Evolutionary conservation across 495 filamentous ascomycete species (phyloP).

Genomic region (Peziza echinospora): DNA sequence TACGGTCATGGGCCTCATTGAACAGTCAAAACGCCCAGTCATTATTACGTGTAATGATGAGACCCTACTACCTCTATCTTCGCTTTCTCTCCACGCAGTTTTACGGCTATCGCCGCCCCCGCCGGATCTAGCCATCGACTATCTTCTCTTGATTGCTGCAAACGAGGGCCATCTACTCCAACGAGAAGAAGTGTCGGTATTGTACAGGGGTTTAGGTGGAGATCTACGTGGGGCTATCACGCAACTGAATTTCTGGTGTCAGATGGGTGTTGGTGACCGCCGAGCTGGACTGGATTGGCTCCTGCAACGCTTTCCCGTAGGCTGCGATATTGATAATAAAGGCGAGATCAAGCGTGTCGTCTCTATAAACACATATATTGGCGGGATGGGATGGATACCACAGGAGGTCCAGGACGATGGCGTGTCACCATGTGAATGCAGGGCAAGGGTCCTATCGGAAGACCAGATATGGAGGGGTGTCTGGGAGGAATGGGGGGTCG

Average conservation of each 20-base stretch:
- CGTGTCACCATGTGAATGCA: conserved; percentile 11
- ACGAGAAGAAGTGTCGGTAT: conserved; percentile 38
- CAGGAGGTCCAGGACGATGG: conserved; percentile 23
- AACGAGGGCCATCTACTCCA: conserved; percentile 72
- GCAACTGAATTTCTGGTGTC: conserved; percentile 89
- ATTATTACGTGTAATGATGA: conserved; percentile 93
- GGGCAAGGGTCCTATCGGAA: conserved; percentile 19
- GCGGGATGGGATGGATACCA: conserved; percentile 56
- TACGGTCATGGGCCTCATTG: conserved; percentile 52
- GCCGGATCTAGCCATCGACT: conserved; percentile 47
- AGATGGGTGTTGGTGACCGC: conserved; percentile 78
- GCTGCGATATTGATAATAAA: conserved; percentile 41
- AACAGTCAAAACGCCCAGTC: conserved; percentile 71
- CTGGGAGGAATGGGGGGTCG: conserved; percentile 37
- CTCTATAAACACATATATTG: conserved; percentile 57
- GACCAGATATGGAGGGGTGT: conserved; percentile 32
- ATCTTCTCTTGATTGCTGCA: conserved; percentile 62
- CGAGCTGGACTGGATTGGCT: conserved; percentile 84
- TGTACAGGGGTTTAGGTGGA: conserved; percentile 42
- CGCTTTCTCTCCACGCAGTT: conserved; percentile 58
- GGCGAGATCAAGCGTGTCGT: conserved; percentile 52
- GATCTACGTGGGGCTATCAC: conserved; percentile 69
- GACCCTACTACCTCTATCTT: conserved; percentile 43
- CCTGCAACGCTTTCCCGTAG: conserved; percentile 48
- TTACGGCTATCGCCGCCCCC: conserved; percentile 57